These are phyloP conservation scores for Gracilariopsis chorda DNA, from an alignment of 23 red algal species.

Conservation along the genomic window DNA sequence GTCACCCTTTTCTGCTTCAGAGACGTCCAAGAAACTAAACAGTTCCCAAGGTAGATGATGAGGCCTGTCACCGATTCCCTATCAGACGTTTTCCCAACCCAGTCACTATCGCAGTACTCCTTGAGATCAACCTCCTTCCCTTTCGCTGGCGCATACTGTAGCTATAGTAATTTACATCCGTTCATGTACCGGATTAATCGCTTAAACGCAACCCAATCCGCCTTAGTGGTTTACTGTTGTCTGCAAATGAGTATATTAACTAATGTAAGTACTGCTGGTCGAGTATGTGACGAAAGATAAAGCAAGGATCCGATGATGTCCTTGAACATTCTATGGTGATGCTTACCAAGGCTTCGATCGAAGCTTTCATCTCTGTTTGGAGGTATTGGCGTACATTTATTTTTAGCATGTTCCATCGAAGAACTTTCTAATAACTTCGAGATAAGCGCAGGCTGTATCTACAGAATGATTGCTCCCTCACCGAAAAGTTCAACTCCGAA, in stretches of 20 bases:
- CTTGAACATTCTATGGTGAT: not conserved
- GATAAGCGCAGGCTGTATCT: not conserved
- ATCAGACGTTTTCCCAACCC: not conserved
- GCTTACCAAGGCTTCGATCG: not conserved
- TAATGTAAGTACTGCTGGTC: not conserved
- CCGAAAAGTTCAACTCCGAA: not conserved
- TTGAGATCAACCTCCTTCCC: not conserved
- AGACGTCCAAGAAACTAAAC: slow-evolving; percentile 7
- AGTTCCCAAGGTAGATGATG: not conserved
- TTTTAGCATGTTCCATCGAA: not conserved
- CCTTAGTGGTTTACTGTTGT: not conserved
- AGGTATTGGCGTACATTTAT: not conserved
- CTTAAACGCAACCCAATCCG: not conserved
- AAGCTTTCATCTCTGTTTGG: not conserved
- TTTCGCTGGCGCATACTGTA: not conserved
- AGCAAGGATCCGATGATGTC: slow-evolving; percentile 28
- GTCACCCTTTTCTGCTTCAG: slow-evolving; percentile 32
- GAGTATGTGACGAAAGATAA: not conserved
- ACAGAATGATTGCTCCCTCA: not conserved
- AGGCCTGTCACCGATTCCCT: slow-evolving; percentile 7
- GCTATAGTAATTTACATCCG: not conserved
- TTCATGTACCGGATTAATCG: not conserved
- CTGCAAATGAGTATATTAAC: not conserved
- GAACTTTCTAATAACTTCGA: not conserved
- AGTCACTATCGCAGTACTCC: slow-evolving; percentile 9